A percentile compares a stretch with the other conserved stretches of the same genome.
phyloP scores from a whole-genome alignment of 176 grass and related monocot genomes.

The Typha latifolia region DNA sequence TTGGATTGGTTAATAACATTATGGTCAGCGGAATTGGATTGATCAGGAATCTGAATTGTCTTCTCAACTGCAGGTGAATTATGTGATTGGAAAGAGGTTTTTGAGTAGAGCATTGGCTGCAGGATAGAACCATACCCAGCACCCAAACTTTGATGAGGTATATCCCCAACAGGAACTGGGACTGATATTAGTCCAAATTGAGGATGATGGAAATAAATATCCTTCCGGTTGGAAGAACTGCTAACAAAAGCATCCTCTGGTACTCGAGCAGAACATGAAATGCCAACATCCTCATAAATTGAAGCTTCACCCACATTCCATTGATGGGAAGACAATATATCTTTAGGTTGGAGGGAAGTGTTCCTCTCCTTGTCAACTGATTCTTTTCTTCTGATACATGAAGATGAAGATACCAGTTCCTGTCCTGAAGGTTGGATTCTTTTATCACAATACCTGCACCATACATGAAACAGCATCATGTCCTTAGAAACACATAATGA shows the following conservation, averaged over 20 bases:
- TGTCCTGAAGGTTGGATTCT: constrained; percentile 36
- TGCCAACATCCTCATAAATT: constrained; percentile 9
- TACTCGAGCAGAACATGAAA: constrained; percentile 32
- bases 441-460: constrained; percentile 69
- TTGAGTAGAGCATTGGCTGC: constrained; percentile 50
- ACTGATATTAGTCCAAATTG: constrained; percentile 68
- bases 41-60: constrained; percentile 32
- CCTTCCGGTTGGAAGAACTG: constrained; percentile 33
- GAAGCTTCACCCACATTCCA: no score
- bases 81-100: constrained; percentile 34
- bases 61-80: constrained; percentile 31
- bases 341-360: neutral
- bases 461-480: neutral
- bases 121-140: constrained; percentile 43
- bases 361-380: constrained; percentile 31
- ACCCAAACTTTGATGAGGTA: constrained; percentile 39
- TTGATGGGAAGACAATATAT: no score
- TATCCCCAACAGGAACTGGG: constrained; percentile 51
- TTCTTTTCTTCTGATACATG: constrained; percentile 22
- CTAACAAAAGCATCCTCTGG: constrained; percentile 40
- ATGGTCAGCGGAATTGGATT: constrained; percentile 36
- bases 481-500: no score
- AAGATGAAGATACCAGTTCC: constrained; percentile 22
- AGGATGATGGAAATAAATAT: constrained; percentile 21
- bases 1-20: constrained; percentile 18